phyloP scores from a whole-genome alignment of 371 early-diverging fungal genomes.

The Blyttiomyces sp. region DNA sequence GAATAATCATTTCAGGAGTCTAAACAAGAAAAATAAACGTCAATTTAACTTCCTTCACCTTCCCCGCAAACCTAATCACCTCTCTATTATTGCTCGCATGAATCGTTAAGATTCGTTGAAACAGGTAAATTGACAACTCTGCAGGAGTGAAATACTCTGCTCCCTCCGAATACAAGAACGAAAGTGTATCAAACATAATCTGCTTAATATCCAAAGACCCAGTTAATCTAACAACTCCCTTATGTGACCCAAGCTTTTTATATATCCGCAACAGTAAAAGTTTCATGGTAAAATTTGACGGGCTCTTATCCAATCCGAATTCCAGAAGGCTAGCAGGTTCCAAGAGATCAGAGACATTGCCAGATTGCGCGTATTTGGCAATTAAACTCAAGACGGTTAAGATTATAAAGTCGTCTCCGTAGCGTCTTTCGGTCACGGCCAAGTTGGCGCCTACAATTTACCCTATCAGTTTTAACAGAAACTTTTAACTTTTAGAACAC shows the following conservation, averaged over 20 bases:
- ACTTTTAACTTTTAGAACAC: too few species aligned
- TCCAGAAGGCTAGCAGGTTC: slow-evolving; percentile 71
- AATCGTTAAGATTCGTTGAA: slow-evolving; percentile 59
- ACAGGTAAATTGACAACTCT: slow-evolving; percentile 50
- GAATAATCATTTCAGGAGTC: slow-evolving; percentile 84
- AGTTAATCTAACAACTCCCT: slow-evolving; percentile 64
- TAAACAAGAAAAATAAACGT: slow-evolving; percentile 24
- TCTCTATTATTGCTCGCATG: slow-evolving; percentile 73
- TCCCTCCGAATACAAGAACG: slow-evolving; percentile 66
- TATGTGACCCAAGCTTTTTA: slow-evolving; percentile 54
- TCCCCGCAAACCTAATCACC: slow-evolving; percentile 22
- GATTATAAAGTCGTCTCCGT: slow-evolving; percentile 77
- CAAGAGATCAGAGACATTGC: slow-evolving; percentile 8
- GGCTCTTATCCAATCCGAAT: slow-evolving; percentile 66
- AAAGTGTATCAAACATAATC: slow-evolving; percentile 83
- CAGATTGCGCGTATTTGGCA: slow-evolving; percentile 29
- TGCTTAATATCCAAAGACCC: slow-evolving; percentile 82
- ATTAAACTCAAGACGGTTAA: slow-evolving; percentile 60
- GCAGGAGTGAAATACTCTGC: slow-evolving; percentile 56
- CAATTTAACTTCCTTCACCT: background rate
- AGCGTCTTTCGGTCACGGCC: slow-evolving; percentile 71
- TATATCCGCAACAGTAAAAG: slow-evolving; percentile 79
- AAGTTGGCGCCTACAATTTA: slow-evolving; percentile 48
- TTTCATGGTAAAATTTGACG: slow-evolving; percentile 77
- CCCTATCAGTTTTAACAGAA: too few species aligned